Percentiles rank a stretch among this genome's conserved stretches.
Conservation (phyloP, 768 basidiomycete species). For the Tulasnella sp. region DNA sequence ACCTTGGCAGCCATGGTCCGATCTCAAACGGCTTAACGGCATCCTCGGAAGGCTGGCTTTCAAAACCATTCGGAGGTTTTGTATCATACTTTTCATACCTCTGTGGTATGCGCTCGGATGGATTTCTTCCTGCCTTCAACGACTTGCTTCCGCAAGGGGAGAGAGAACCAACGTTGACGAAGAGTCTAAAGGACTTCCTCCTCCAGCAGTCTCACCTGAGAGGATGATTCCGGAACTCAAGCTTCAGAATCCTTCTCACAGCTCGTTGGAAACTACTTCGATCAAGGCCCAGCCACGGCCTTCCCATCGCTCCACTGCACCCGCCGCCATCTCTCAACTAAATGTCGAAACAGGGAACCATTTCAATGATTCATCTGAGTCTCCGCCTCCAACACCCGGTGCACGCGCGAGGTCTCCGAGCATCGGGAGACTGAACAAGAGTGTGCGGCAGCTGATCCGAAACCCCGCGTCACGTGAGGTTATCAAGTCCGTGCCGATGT, state of each 20-base stretch:
- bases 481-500: background rate
- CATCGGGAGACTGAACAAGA: background rate
- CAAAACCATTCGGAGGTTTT: background rate
- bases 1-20: background rate
- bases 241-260: background rate
- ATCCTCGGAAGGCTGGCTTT: background rate
- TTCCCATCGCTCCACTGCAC: background rate
- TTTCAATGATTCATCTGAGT: background rate
- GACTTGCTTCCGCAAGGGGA: background rate
- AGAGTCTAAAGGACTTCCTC: background rate
- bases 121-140: background rate
- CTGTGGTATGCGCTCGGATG: background rate
- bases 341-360: background rate
- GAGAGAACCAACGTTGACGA: background rate
- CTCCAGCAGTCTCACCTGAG: background rate
- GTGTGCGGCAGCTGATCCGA: background rate
- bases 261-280: background rate
- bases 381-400: background rate
- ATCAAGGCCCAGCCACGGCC: background rate
- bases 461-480: background rate
- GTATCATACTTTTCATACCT: background rate
- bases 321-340: background rate
- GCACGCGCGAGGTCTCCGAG: background rate
- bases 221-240: background rate
- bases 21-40: background rate